These are phyloP conservation scores for Ogataea sp. DNA, from an alignment of 805 yeast genomes.

Conservation along the genomic window DNA sequence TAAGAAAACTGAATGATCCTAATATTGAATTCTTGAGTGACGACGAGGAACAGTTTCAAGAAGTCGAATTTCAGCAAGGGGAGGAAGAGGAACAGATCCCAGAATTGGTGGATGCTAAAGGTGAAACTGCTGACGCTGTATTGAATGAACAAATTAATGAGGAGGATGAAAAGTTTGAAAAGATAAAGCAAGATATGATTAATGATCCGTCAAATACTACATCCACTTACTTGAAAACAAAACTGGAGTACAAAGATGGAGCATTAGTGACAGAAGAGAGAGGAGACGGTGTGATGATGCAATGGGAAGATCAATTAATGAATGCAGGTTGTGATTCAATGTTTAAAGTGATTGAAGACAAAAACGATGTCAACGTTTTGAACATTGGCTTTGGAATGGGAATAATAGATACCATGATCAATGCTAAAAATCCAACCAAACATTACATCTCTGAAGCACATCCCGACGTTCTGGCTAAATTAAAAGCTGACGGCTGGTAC, in stretches of 20 bases:
- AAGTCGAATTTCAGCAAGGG: slow-evolving; percentile 9
- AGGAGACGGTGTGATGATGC: slow-evolving; percentile 95
- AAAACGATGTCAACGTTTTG: slow-evolving; percentile 41
- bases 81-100: slow-evolving; percentile 3
- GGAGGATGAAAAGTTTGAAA: slow-evolving; percentile 12
- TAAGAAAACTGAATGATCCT: slow-evolving; percentile 60
- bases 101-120: slow-evolving; percentile 9
- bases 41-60: slow-evolving; percentile 17
- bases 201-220: slow-evolving; percentile 61
- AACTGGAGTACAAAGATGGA: slow-evolving; percentile 58
- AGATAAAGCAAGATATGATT: slow-evolving; percentile 11
- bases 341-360: slow-evolving; percentile 35
- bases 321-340: slow-evolving; percentile 67
- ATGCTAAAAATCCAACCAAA: slow-evolving; percentile 43
- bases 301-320: slow-evolving; percentile 88
- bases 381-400: slow-evolving; percentile 98
- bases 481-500: slow-evolving; percentile 77
- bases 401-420: slow-evolving; percentile 77
- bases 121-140: no score
- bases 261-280: slow-evolving; percentile 66
- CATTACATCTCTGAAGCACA: slow-evolving; percentile 95
- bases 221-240: slow-evolving; percentile 52
- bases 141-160: slow-evolving; percentile 4
- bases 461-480: slow-evolving; percentile 72
- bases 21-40: slow-evolving; percentile 55